Conservation (phyloP, 768 basidiomycete species). For the Amanita phalloides region DNA sequence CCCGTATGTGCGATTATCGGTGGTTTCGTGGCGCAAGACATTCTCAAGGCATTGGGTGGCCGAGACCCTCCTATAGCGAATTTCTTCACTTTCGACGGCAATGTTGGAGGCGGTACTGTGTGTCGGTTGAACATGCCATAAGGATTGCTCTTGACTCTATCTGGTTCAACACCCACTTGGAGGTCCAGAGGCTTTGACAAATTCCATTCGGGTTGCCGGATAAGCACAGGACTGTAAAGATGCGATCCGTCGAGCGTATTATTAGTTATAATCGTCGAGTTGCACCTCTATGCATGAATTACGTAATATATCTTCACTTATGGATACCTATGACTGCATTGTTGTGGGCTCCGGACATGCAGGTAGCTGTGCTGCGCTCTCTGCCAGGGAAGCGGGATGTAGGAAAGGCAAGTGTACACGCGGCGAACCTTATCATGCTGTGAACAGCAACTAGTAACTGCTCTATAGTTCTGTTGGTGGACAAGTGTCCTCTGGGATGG, state of each 20-base stretch:
- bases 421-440: too few relatives aligned
- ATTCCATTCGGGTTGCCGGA: too few relatives aligned
- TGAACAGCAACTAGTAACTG: neutral
- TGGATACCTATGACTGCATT: conserved; percentile 37
- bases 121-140: conserved; percentile 40
- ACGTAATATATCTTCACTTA: neutral
- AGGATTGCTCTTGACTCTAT: too few relatives aligned
- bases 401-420: conserved; percentile 24
- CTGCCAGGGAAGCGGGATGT: conserved; percentile 50
- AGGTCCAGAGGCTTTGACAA: too few relatives aligned
- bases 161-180: too few relatives aligned
- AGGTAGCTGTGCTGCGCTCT: conserved; percentile 53
- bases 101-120: conserved; percentile 65
- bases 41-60: conserved; percentile 81
- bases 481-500: conserved; percentile 57
- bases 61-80: conserved; percentile 92
- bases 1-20: conserved; percentile 93
- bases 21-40: conserved; percentile 90
- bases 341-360: conserved; percentile 61
- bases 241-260: too few relatives aligned
- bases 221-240: too few relatives aligned
- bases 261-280: too few relatives aligned
- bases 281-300: too few relatives aligned
- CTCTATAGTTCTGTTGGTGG: conserved; percentile 42
- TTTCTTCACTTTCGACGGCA: conserved; percentile 83